A percentile compares a stretch with the other conserved stretches of the same genome.
phyloP scores from a whole-genome alignment of 306 rosid species.

The Vicia villosa region DNA sequence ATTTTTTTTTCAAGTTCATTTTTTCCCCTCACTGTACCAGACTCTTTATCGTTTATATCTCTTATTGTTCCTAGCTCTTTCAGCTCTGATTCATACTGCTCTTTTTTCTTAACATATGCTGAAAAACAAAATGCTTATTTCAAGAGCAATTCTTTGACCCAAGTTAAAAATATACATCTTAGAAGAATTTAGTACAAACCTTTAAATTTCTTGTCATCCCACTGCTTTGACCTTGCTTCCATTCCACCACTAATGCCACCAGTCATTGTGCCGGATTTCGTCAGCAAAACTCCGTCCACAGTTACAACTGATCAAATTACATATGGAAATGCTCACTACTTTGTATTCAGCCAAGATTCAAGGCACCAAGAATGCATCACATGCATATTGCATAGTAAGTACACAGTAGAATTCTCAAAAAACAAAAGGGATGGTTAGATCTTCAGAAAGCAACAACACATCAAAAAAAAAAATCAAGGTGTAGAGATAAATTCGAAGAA shows the following conservation, averaged over 20 bases:
- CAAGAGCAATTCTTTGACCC: slow-evolving; percentile 32
- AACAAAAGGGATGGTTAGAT: slow-evolving; percentile 15
- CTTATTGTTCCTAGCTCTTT: slow-evolving; percentile 91
- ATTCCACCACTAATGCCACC: slow-evolving; percentile 99
- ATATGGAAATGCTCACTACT: slow-evolving; percentile 19
- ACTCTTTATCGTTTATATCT: slow-evolving; percentile 96
- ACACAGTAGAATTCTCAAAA: slow-evolving; percentile 13
- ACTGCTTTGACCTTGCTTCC: slow-evolving; percentile 97
- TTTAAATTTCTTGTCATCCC: slow-evolving; percentile 98
- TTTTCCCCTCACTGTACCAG: slow-evolving; percentile 85
- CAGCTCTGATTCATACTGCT: slow-evolving; percentile 79
- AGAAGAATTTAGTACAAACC: slow-evolving; percentile 50
- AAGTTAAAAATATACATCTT: background rate
- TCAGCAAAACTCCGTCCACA: slow-evolving; percentile 88
- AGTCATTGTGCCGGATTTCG: slow-evolving; percentile 99
- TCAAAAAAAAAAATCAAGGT: background rate
- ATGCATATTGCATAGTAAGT: slow-evolving; percentile 3
- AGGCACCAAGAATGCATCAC: slow-evolving; percentile 24
- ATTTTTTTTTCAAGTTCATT: slow-evolving; percentile 94
- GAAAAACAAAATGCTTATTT: slow-evolving; percentile 38
- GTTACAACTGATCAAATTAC: slow-evolving; percentile 81
- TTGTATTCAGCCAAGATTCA: slow-evolving; percentile 16
- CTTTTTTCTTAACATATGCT: slow-evolving; percentile 80
- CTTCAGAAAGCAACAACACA: background rate
- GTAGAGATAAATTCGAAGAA: background rate